phyloP scores from a whole-genome alignment of 805 yeast genomes.

The Pichia manshurica region DNA sequence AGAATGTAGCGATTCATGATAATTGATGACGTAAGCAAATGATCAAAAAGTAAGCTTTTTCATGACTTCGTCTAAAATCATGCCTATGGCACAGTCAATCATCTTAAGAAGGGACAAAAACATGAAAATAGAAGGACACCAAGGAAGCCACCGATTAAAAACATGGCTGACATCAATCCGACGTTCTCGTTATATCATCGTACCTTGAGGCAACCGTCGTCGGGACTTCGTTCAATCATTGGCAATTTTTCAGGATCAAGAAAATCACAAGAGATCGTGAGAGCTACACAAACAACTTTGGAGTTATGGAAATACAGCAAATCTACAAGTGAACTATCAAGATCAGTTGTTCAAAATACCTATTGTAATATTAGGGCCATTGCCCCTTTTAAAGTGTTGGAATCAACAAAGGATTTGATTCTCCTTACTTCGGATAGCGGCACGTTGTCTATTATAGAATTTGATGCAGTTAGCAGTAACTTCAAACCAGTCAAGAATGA shows the following conservation, averaged over 20 bases:
- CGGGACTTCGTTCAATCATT: constrained; percentile 48
- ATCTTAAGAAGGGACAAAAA: too few relatives aligned
- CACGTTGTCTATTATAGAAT: constrained; percentile 43
- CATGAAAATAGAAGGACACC: too few relatives aligned
- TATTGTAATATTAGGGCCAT: constrained; percentile 57
- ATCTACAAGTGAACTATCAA: constrained; percentile 48
- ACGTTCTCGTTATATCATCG: constrained; percentile 58
- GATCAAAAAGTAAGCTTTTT: too few relatives aligned
- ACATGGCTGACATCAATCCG: constrained; percentile 24
- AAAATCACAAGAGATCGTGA: constrained; percentile 56
- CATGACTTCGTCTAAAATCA: too few relatives aligned
- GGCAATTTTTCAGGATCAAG: constrained; percentile 60
- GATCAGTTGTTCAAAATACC: constrained; percentile 38
- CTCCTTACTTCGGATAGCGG: constrained; percentile 80
- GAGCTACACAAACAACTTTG: constrained; percentile 50
- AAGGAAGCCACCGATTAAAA: too few relatives aligned
- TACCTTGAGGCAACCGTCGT: constrained; percentile 59
- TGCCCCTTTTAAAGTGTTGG: constrained; percentile 46
- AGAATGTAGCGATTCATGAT: too few relatives aligned
- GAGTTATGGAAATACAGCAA: constrained; percentile 50
- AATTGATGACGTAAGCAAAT: too few relatives aligned
- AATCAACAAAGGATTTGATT: constrained; percentile 50
- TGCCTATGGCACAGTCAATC: too few relatives aligned
- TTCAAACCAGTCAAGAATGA: constrained; percentile 48
- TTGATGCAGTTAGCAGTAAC: constrained; percentile 22